Base-by-base conservation (phyloP, 306 rosid genomes). In the Casuarina glauca region DNA sequence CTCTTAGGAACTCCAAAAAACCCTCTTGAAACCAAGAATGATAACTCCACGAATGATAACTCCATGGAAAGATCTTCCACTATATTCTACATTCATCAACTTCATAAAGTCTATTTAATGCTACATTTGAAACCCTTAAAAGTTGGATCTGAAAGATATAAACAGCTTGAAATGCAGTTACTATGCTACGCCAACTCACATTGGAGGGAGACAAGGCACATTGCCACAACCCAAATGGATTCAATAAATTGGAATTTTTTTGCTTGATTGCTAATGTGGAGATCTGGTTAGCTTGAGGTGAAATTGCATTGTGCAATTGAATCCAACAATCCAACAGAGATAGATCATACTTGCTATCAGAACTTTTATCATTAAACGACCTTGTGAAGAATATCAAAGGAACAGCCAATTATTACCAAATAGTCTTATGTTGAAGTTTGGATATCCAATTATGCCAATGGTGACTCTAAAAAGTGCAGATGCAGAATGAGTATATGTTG, bases 401-500 rank as follows among this genome's bases (percentile, higher is more conserved):
- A 62, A 38, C 11, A 35, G 68, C 19, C 68, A 62, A 12, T 17
- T 62, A 32, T 36, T 36, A 12, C 3, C 44, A 63, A 15, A 38
- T 63, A 35, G 69, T 63, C 26, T 63, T 5, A 39, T 63, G 10
- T 8, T 63, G 69, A 63, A 38, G 11, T 63, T 63, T 39, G 44
- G 36, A 63, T 12, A 63, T 20, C 19, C 43, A 63, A 36, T 63
- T 36, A 63, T 17, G 35, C 38, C 9, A 13, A 58, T 15, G 13
- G 64, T 58, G 15, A 58, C 64, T 26, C 4, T 20, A 20, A 58
- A 46, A 63, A 6, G n/a, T 6, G 46, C 36, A 38, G 7, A 54
- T 76, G 5, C 36, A 79, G 70, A 83, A 70, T 70, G 61, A 72
- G 55, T 75, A 43, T n/a, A 42, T 73, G n/a, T 53, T 10, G 13